A percentile compares a stretch with the other conserved stretches of the same genome.
These are phyloP conservation scores for Xylariaceae sp. DNA, from an alignment of 2,329 filamentous ascomycete genomes.

Conservation along the genomic window DNA sequence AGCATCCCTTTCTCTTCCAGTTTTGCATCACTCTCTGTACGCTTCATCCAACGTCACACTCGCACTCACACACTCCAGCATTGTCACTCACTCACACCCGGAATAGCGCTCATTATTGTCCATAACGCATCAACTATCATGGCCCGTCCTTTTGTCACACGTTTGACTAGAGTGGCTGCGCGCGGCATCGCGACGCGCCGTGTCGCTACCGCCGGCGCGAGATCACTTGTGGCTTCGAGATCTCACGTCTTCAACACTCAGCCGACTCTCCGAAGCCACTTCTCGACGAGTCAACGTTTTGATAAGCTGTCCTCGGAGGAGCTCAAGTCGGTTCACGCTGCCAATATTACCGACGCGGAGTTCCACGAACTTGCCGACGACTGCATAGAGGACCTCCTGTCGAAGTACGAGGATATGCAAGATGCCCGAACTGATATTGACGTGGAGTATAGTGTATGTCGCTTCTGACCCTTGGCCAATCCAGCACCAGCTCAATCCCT, in stretches of 20 bases:
- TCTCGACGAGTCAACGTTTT: conserved; percentile 36
- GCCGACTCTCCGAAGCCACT: conserved; percentile 12
- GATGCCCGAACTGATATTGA: conserved; percentile 74
- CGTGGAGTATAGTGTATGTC: conserved; percentile 78
- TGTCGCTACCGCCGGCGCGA: conserved; percentile 20
- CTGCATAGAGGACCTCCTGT: conserved; percentile 58
- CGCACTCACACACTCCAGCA: too few relatives aligned
- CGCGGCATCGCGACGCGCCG: conserved; percentile 29
- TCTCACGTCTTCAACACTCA: conserved; percentile 2
- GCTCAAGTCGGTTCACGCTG: conserved; percentile 38
- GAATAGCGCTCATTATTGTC: not conserved
- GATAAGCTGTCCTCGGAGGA: conserved; percentile 37
- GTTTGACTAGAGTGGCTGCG: conserved; percentile 36
- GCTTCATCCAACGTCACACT: not conserved
- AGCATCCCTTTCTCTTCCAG: not conserved
- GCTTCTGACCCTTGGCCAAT: not conserved
- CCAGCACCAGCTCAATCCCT: not conserved
- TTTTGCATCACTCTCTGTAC: not conserved
- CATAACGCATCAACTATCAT: conserved; percentile 23
- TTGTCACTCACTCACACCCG: not conserved
- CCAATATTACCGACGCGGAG: conserved; percentile 61
- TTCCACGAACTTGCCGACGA: conserved; percentile 75
- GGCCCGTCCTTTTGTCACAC: conserved; percentile 32
- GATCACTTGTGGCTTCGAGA: conserved; percentile 20
- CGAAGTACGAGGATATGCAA: conserved; percentile 64